phyloP scores from a whole-genome alignment of 441 rosid genomes.

The Erodium moschatum region DNA sequence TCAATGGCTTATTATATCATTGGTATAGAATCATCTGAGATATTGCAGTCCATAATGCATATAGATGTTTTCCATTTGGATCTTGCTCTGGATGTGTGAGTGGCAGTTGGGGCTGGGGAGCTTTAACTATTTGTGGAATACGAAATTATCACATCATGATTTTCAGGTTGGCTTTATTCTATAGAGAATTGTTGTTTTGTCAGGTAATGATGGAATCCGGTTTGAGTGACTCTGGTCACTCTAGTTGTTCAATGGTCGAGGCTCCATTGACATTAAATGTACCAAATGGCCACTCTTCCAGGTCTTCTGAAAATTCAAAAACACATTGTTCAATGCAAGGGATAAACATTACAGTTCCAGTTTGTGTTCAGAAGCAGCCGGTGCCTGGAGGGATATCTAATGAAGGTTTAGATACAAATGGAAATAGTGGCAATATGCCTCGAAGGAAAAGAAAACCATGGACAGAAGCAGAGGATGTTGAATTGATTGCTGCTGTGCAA shows the following conservation, averaged over 20 bases:
- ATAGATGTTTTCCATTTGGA: not conserved
- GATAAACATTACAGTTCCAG: constrained; percentile 68
- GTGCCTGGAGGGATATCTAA: constrained; percentile 29
- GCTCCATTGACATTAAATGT: constrained; percentile 83
- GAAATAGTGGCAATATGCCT: constrained; percentile 34
- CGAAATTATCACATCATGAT: not conserved
- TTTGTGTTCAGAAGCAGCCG: constrained; percentile 65
- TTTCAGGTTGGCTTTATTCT: not conserved
- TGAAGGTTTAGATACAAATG: constrained; percentile 46
- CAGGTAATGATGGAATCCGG: constrained; percentile 85
- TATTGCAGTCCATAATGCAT: not conserved
- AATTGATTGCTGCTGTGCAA: constrained; percentile 58
- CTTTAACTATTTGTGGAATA: not conserved
- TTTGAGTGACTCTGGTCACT: constrained; percentile 43
- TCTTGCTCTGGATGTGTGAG: not conserved
- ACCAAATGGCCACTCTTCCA: constrained; percentile 48
- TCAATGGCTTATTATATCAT: not conserved
- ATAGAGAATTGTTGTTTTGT: constrained; percentile 18
- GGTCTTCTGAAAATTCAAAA: constrained; percentile 39
- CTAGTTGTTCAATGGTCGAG: constrained; percentile 52
- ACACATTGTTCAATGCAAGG: constrained; percentile 40
- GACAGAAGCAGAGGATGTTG: constrained; percentile 55
- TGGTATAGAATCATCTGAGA: not conserved
- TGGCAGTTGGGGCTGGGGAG: not conserved
- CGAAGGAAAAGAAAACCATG: constrained; percentile 67